phyloP scores from a whole-genome alignment of 805 yeast genomes.

The Cyberlindnera nakhonratchasimensis region DNA sequence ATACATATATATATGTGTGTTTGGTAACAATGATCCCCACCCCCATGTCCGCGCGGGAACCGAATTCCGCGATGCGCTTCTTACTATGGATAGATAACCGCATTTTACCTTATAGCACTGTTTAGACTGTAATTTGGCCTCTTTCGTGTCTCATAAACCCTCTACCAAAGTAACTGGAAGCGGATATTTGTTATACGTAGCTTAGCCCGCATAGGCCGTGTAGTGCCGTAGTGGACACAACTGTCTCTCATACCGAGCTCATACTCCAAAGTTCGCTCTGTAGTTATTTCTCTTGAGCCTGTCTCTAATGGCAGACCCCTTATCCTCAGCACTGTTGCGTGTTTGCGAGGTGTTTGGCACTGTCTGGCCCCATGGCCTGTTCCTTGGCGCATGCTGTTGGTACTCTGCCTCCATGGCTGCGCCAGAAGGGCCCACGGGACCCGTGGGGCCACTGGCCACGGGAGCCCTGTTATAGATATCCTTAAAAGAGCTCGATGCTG shows the following conservation, averaged over 20 bases:
- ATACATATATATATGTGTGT: background rate
- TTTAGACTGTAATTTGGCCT: no score
- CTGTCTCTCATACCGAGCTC: no score
- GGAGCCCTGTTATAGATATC: conserved; percentile 16
- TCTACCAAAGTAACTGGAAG: no score
- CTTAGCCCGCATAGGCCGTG: no score
- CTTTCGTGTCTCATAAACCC: no score
- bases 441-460: background rate
- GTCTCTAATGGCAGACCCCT: conserved; percentile 19
- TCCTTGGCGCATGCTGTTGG: conserved; percentile 6
- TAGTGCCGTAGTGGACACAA: no score
- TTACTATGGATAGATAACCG: no score
- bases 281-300: conserved; percentile 27
- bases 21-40: background rate
- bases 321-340: background rate
- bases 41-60: conserved; percentile 9
- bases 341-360: background rate
- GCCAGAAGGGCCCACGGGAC: no score
- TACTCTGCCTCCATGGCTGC: no score
- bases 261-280: conserved; percentile 22
- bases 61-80: conserved; percentile 12
- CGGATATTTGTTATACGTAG: no score
- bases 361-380: conserved; percentile 12
- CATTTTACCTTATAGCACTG: no score
- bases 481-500: conserved; percentile 19